These are phyloP conservation scores for Trypanosoma avium DNA, from an alignment of 208 protist genomes.

Conservation along the genomic window DNA sequence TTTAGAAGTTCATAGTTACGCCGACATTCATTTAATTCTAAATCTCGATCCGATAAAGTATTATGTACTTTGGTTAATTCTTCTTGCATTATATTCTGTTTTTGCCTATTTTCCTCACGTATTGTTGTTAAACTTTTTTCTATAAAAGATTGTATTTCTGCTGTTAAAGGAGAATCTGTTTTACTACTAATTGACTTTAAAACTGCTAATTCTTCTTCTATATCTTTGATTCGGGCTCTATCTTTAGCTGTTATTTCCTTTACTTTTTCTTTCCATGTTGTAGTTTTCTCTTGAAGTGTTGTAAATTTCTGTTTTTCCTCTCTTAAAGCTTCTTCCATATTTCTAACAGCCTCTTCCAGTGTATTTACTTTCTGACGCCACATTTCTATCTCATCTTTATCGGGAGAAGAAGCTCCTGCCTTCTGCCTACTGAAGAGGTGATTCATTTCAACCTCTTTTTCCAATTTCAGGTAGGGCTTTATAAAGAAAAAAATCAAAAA, in stretches of 20 bases:
- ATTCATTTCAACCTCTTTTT: conserved; percentile 31
- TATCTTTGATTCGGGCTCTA: conserved; percentile 21
- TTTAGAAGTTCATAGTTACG: not conserved
- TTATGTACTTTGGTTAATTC: conserved; percentile 5
- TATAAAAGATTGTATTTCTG: conserved; percentile 15
- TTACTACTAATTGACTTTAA: conserved; percentile 11
- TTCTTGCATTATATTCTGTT: not conserved
- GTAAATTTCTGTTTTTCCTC: conserved; percentile 23
- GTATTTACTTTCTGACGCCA: conserved; percentile 61
- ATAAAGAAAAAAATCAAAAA: conserved; percentile 6
- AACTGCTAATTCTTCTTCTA: conserved; percentile 30
- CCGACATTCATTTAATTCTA: not conserved
- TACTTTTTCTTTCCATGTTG: conserved; percentile 45
- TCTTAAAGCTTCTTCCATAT: conserved; percentile 49
- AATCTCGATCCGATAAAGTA: conserved; percentile 2
- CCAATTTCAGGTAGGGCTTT: too few relatives aligned
- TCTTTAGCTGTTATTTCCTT: conserved; percentile 33
- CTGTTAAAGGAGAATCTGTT: not conserved
- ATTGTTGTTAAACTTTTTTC: not conserved
- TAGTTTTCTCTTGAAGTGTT: conserved; percentile 25
- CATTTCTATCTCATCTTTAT: conserved; percentile 55
- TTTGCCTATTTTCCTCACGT: not conserved
- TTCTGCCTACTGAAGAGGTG: conserved; percentile 38
- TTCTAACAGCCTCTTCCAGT: conserved; percentile 43
- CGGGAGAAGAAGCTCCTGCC: conserved; percentile 21